Evolutionary conservation across 768 basidiomycete genomes (phyloP), one percentile per base, ranked within the genome.

Genomic region (Leucosporidium creatinivorum): DNA sequence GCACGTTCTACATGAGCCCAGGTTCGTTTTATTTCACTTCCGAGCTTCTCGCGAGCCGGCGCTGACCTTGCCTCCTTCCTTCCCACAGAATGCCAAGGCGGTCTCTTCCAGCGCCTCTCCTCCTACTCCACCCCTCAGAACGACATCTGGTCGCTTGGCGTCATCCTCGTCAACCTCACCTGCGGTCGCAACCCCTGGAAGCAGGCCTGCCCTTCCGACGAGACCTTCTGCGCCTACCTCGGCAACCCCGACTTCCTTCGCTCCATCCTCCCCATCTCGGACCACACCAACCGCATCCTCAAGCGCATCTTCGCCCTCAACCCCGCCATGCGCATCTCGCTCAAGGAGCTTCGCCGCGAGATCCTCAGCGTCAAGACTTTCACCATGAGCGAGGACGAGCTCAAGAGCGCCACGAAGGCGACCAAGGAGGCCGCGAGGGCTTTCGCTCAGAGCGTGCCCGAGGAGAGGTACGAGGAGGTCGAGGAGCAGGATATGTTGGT

Each of bases 1-100:
- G 90, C 74, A 85, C 93, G n/a, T 96, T 92, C 79, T 94, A 96
- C 79, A 93, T 98, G 89, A 93, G 91, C 75, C 93, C 93, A 79
- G 91, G 75, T 79, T 63, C 69, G 77, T 44, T 28, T 17, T 59
- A 48, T 31, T 36, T 58, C n/a, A 7, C 21, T 21, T 15, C 23
- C 51, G 12, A 18, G 47, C 28, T 15, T 51, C 50, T 12, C 15
- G 2, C 33, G 1, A 6, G 7, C 4, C 83, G 78, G 36, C 15
- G 23, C 31, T 69, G 66, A 63, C 62, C 52, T 62, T 68, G 23
- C 70, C 39, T 44, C 39, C 66, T 44, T 60, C 61, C 54, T 15
- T 9, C 25, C 28, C 23, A 15, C 72, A 77, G 81, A 82, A 69
- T 81, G 81, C 70, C 80, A 80, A 73, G 86, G 89, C 21, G 88